Percentiles rank a stretch among this genome's conserved stretches.
phyloP scores from a whole-genome alignment of 2,329 filamentous ascomycete genomes.

The Aspergillus pseudotamarii region DNA sequence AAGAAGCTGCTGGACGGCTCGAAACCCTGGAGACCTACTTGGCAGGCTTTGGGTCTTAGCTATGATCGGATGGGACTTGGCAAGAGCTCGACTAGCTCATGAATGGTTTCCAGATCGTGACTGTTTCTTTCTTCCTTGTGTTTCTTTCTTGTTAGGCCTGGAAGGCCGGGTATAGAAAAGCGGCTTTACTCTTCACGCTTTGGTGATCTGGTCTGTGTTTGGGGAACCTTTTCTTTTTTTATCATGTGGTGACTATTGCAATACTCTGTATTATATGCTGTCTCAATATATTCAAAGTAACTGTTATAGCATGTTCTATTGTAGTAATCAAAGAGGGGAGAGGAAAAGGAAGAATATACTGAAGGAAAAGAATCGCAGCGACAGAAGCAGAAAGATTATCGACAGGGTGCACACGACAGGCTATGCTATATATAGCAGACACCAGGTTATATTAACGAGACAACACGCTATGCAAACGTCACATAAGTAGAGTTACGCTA shows the following conservation, averaged over 20 bases:
- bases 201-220: constrained; percentile 12
- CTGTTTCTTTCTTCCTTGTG: constrained; percentile 11
- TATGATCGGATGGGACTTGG: constrained; percentile 34
- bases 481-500: constrained; percentile 4
- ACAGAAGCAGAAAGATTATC: background rate
- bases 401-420: background rate
- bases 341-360: background rate
- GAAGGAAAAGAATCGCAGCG: background rate
- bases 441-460: constrained; percentile 3
- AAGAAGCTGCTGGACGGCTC: constrained; percentile 63
- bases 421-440: constrained; percentile 4
- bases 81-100: constrained; percentile 18
- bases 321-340: background rate
- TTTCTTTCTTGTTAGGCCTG: constrained; percentile 15
- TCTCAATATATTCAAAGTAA: constrained; percentile 14
- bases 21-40: constrained; percentile 61
- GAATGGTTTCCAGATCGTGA: constrained; percentile 6
- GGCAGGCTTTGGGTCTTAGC: constrained; percentile 46
- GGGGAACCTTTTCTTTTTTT: constrained; percentile 8
- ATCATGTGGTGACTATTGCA: constrained; percentile 15
- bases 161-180: constrained; percentile 13
- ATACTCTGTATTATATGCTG: constrained; percentile 21
- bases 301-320: constrained; percentile 1
- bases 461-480: constrained; percentile 12
- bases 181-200: constrained; percentile 13